Conservation (phyloP, 2,329 filamentous ascomycete genomes). For the Cordyceps javanica region DNA sequence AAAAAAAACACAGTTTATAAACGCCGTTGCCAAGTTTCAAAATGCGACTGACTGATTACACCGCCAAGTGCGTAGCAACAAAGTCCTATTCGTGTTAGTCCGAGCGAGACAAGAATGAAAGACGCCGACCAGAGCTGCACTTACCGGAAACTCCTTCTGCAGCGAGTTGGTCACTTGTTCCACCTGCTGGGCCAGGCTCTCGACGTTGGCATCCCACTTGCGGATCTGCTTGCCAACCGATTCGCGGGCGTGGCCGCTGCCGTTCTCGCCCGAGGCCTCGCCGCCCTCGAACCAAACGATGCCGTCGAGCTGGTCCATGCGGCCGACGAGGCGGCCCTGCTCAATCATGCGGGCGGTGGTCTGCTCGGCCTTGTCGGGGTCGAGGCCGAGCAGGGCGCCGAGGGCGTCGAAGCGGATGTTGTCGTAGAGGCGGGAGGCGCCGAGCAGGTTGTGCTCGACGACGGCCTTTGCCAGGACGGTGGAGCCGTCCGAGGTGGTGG, state of each 20-base stretch:
- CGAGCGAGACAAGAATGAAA: neutral
- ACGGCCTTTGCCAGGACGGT: slow-evolving; percentile 92
- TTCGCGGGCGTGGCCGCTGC: slow-evolving; percentile 58
- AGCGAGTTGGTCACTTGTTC: slow-evolving; percentile 79
- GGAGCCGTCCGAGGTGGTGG: slow-evolving; percentile 80
- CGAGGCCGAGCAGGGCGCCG: slow-evolving; percentile 69
- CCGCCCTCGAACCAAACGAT: slow-evolving; percentile 79
- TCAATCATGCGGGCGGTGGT: slow-evolving; percentile 96
- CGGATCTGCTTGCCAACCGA: slow-evolving; percentile 65
- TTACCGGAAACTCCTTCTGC: slow-evolving; percentile 70
- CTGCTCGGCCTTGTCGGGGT: slow-evolving; percentile 76
- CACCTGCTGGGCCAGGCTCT: slow-evolving; percentile 80
- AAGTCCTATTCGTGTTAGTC: slow-evolving; percentile 38
- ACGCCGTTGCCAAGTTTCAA: neutral
- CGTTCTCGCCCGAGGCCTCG: slow-evolving; percentile 63
- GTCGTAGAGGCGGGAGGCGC: slow-evolving; percentile 70
- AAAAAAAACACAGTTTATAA: no score
- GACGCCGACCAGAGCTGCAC: no score
- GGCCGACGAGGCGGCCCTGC: slow-evolving; percentile 78
- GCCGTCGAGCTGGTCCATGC: slow-evolving; percentile 89
- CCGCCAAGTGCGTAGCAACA: slow-evolving; percentile 47
- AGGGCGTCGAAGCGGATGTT: slow-evolving; percentile 74
- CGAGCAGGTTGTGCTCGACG: slow-evolving; percentile 91
- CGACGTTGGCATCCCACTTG: slow-evolving; percentile 84
- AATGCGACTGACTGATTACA: slow-evolving; percentile 19